Base-by-base conservation (phyloP, 257 asterid genomes). In the Eustoma russellianum region DNA sequence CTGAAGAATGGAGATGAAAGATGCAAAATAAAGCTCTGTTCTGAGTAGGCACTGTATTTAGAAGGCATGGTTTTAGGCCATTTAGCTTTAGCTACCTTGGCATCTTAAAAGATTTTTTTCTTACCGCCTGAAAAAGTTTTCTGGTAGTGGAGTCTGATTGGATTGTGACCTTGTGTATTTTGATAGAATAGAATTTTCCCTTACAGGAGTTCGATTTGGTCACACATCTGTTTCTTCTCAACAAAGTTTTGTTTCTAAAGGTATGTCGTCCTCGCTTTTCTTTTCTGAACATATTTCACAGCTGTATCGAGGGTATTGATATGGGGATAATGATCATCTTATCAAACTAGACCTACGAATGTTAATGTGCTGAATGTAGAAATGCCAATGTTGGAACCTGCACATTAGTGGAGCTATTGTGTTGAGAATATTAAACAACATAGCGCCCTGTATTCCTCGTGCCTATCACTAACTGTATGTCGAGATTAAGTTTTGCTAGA, bases 201-300 rank as follows among this genome's bases (percentile, higher is more conserved):
- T 77, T 76, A 75, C 98, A 91, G 98, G 98, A 69, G 75, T 75
- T 64, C 94, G 94, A 51, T 83, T 78, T 66, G 97, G 96, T 61
- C 95, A 76, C 59, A 70, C 82, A 16, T 73, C 95, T 78, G 76
- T 80, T 82, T 75, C 95, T 58, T 71, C 94, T 71, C 84, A 79
- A 76, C 93, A 85, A 85, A 73, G 83, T 77, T 77, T 79, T 77
- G 82, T 75, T 59, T 83, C 86, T 18, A 91, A 91, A 85, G 98
- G 97, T 91, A 80, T 77, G 90, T 66, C 56, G 73, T 54, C 46
- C 34, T 34, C 17, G 33, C 1, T 66, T 18, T 62, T 55, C 18
- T 5, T 55, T 48, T 40, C 33, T 47, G 53, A 15, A 64, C 53
- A 47, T 40, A 41, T 51, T 34, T 67, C 52, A 53, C 13, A 28